Evolutionary conservation across 192 early-diverging fungal genomes (phyloP), one percentile per base, ranked within the genome.

Genomic region (Chytriomyces sp.): DNA sequence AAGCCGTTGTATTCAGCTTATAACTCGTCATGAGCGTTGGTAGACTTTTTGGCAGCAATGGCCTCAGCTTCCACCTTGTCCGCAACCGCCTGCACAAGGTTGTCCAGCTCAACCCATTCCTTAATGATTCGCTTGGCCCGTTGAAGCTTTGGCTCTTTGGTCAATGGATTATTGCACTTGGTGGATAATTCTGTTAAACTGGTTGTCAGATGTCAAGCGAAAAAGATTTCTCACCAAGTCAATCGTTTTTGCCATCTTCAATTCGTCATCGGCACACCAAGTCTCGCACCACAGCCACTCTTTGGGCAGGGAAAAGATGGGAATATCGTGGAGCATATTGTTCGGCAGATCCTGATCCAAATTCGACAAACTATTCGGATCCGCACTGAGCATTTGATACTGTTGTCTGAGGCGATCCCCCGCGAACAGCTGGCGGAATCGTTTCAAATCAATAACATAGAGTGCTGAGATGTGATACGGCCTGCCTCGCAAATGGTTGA

Each of bases 271-370:
- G 44, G 92, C 90, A 81, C 97, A 99, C 97, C 97, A 99, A 7
- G 97, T 99, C 82, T 98, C 95, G 78, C 97, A 99, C 97, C 97
- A 99, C 61, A 99, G 85, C 97, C 97, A 98, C 66, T 97, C 96
- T 79, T 97, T 95, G 2, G 96, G 95, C 80, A 98, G 80, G 4
- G 94, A 96, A 71, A 91, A 91, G 50, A 98, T 97, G 2, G 96
- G 96, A 26, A 98, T 92, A 24, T 91, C 78, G 76, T 94, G 91
- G 70, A 94, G 91, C 94, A 98, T 95, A 67, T 97, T 96, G 83
- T 99, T 99, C 7, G 96, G 97, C 74, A 99, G 82, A 88, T 99
- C 97, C 80, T 99, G 97, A 80, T 99, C 97, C 50, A 99, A 85
- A 78, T 99, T 99, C 0, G 97, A 92, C 57, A 99, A 84, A 24